These are phyloP conservation scores for Macrolepiota fuliginosa DNA, from an alignment of 768 basidiomycete species.

Conservation along the genomic window DNA sequence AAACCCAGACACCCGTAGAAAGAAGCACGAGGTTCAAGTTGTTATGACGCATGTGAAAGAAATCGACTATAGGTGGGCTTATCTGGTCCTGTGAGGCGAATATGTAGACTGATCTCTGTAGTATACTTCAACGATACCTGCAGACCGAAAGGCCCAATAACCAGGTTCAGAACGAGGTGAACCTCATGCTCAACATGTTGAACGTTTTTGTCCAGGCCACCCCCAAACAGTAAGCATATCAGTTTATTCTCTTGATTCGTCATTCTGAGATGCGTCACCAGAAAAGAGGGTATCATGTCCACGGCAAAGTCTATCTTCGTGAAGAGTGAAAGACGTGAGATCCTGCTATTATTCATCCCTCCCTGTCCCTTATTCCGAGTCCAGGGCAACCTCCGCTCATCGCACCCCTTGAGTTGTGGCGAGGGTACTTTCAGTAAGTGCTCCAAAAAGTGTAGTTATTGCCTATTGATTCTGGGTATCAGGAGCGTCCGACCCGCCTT, in stretches of 20 bases:
- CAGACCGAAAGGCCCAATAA: neutral
- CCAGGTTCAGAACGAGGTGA: conserved; percentile 1
- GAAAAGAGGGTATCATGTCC: conserved; percentile 7
- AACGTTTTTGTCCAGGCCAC: conserved; percentile 32
- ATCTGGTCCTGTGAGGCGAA: neutral
- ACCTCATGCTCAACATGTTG: conserved; percentile 27
- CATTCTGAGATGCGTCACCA: neutral
- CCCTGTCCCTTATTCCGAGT: neutral
- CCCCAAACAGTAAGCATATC: conserved; percentile 23
- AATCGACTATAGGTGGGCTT: conserved; percentile 21
- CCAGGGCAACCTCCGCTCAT: conserved; percentile 18
- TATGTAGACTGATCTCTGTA: neutral
- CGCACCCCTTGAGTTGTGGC: conserved; percentile 35
- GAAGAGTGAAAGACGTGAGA: neutral
- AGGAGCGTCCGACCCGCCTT: conserved; percentile 43
- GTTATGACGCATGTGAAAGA: conserved; percentile 23
- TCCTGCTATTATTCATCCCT: neutral
- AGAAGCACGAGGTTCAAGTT: conserved; percentile 12
- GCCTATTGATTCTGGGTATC: neutral
- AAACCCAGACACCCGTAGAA: neutral
- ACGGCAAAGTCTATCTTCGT: conserved; percentile 10
- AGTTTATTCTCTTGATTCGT: neutral
- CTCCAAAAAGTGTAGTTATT: neutral
- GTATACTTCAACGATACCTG: conserved; percentile 5
- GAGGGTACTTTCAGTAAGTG: conserved; percentile 41